phyloP scores from a whole-genome alignment of 78 protist genomes.

The Isochrysis galbana region DNA sequence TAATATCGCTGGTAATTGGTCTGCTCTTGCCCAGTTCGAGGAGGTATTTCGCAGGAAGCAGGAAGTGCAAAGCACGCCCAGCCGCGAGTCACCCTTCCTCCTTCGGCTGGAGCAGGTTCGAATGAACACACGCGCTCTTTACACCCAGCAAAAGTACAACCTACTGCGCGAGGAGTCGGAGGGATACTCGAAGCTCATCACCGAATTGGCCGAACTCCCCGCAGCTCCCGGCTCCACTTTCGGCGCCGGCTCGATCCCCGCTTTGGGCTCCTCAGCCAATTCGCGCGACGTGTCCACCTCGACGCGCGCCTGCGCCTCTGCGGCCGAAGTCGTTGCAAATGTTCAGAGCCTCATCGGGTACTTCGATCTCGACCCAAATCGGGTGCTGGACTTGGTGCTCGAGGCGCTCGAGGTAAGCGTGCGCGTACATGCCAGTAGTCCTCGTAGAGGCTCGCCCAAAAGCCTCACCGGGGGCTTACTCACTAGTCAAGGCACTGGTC shows the following conservation, averaged over 20 bases:
- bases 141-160: constrained; percentile 66
- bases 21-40: too few relatives aligned
- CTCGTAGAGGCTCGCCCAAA: too few relatives aligned
- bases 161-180: constrained; percentile 76
- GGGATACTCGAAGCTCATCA: constrained; percentile 75
- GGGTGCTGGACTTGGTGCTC: constrained; percentile 72
- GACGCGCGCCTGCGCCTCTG: neutral
- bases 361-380: constrained; percentile 79
- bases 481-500: too few relatives aligned
- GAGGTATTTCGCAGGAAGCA: too few relatives aligned
- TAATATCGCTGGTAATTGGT: too few relatives aligned
- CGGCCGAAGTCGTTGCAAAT: neutral
- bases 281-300: too few relatives aligned
- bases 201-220: neutral
- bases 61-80: too few relatives aligned
- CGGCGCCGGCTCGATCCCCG: too few relatives aligned
- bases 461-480: too few relatives aligned
- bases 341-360: constrained; percentile 51
- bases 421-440: too few relatives aligned
- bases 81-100: too few relatives aligned
- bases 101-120: neutral
- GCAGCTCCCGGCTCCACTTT: neutral
- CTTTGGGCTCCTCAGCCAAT: too few relatives aligned
- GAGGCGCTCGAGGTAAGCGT: constrained; percentile 61
- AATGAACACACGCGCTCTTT: neutral